These are phyloP conservation scores for Phytopythium montanum DNA, from an alignment of 352 stramenopile species.

Conservation along the genomic window DNA sequence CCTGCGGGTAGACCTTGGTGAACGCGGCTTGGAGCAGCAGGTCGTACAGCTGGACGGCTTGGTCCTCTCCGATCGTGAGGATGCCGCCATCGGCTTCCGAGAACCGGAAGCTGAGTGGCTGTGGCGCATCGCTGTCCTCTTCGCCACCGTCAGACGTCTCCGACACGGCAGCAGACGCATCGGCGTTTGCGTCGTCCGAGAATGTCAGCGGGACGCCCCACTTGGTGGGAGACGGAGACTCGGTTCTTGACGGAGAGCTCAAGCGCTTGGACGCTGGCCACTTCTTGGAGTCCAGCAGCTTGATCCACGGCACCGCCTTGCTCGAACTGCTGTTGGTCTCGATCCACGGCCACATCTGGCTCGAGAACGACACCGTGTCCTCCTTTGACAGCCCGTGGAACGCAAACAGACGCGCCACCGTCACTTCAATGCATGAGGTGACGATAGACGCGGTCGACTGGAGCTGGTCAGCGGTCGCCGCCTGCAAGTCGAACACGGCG, in stretches of 20 bases:
- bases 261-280: conserved; percentile 59
- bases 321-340: conserved; percentile 31
- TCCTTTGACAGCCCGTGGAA: conserved; percentile 38
- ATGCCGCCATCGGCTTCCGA: conserved; percentile 59
- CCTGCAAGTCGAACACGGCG: conserved; percentile 60
- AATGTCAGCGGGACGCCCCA: conserved; percentile 14
- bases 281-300: conserved; percentile 62
- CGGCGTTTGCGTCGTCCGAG: conserved; percentile 11
- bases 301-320: conserved; percentile 63
- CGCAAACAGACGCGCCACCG: conserved; percentile 41
- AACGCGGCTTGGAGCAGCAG: conserved; percentile 65
- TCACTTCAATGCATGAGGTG: conserved; percentile 50
- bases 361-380: conserved; percentile 26
- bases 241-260: conserved; percentile 20
- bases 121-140: conserved; percentile 12
- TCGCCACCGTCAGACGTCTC: conserved; percentile 14
- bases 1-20: conserved; percentile 60
- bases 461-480: conserved; percentile 42
- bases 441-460: conserved; percentile 56
- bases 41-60: conserved; percentile 60
- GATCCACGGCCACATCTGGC: conserved; percentile 61
- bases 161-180: background rate
- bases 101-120: conserved; percentile 59
- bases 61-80: conserved; percentile 50
- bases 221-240: conserved; percentile 20